Conservation (phyloP, 1,284 basidiomycete genomes). For the Ustilago lituana region DNA sequence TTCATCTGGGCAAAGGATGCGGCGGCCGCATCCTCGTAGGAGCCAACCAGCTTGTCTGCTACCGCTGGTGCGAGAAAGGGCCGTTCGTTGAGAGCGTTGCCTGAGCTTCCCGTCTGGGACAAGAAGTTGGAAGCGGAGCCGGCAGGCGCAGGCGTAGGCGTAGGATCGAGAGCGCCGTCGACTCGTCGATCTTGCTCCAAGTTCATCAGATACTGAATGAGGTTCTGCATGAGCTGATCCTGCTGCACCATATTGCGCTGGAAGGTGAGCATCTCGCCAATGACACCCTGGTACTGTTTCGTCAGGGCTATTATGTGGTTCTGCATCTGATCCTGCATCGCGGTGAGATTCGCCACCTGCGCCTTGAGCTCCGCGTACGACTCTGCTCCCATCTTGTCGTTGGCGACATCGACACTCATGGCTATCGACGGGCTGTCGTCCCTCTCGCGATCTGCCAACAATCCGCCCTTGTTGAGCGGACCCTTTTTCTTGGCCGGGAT, state of each 20-base stretch:
- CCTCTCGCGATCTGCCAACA: conserved; percentile 60
- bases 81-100: conserved; percentile 5
- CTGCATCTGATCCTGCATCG: conserved; percentile 60
- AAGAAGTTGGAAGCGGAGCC: conserved; percentile 12
- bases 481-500: conserved; percentile 70
- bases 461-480: conserved; percentile 31
- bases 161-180: neutral
- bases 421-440: conserved; percentile 49
- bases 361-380: conserved; percentile 55
- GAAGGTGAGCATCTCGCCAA: conserved; percentile 83
- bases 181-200: conserved; percentile 34
- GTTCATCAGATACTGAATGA: conserved; percentile 82
- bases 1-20: conserved; percentile 78
- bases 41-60: conserved; percentile 73
- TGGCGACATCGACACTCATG: conserved; percentile 15
- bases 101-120: conserved; percentile 5
- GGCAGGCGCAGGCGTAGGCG: neutral
- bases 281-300: conserved; percentile 79
- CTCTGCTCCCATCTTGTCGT: conserved; percentile 42
- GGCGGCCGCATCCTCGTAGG: conserved; percentile 74
- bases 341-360: conserved; percentile 53
- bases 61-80: conserved; percentile 74
- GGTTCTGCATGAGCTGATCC: conserved; percentile 81
- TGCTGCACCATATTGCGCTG: conserved; percentile 86
- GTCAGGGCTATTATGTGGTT: conserved; percentile 74